Evolutionary conservation across 202 grass and related monocot genomes (phyloP).

Genomic region (Elaeis oleifera): DNA sequence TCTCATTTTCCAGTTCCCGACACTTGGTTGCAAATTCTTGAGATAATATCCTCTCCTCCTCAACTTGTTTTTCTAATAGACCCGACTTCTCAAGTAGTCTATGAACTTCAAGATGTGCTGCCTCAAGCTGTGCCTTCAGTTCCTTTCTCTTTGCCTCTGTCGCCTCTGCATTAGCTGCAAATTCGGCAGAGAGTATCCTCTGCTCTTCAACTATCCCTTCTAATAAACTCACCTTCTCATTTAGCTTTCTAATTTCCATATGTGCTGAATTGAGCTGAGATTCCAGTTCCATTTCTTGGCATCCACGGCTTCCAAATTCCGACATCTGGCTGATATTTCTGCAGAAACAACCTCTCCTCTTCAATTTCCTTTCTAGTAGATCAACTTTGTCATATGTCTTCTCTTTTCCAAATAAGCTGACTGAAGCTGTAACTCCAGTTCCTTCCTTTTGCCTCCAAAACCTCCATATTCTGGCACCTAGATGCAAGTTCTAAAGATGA

Average conservation of each 20-base stretch:
- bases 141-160: conserved; percentile 21
- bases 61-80: conserved; percentile 19
- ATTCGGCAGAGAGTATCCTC: conserved; percentile 14
- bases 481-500: conserved; percentile 8
- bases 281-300: conserved; percentile 30
- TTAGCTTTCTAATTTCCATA: conserved; percentile 23
- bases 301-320: conserved; percentile 26
- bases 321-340: conserved; percentile 25
- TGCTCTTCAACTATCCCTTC: conserved; percentile 31
- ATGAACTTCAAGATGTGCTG: not conserved
- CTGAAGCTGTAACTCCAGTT: conserved; percentile 40
- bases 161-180: conserved; percentile 18
- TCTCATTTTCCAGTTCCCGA: conserved; percentile 32
- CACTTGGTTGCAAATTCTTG: not conserved
- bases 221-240: conserved; percentile 43
- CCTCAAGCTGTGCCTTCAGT: conserved; percentile 10
- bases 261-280: conserved; percentile 32
- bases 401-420: conserved; percentile 30
- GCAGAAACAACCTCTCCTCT: conserved; percentile 42
- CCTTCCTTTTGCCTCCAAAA: conserved; percentile 32
- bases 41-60: conserved; percentile 30
- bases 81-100: conserved; percentile 8
- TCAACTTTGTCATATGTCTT: conserved; percentile 36
- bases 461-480: conserved; percentile 31
- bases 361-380: conserved; percentile 43